phyloP scores from a whole-genome alignment of 2,329 filamentous ascomycete species.

The Cercospora sp. region DNA sequence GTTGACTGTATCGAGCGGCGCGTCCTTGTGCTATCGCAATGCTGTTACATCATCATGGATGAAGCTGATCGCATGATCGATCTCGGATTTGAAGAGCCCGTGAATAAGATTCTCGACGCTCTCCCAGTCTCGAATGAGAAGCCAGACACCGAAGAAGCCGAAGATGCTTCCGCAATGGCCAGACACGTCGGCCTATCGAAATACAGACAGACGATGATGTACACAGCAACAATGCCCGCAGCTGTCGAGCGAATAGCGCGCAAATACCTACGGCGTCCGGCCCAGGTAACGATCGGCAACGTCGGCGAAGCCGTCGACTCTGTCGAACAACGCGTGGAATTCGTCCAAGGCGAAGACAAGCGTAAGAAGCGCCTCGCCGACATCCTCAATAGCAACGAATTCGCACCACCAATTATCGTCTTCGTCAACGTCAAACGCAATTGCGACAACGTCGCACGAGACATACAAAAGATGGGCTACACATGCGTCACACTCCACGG shows the following conservation, averaged over 20 bases:
- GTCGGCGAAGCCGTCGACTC: conserved; percentile 95
- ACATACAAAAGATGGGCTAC: conserved; percentile 93
- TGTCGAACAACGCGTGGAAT: conserved; percentile 94
- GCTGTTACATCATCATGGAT: conserved; percentile 98
- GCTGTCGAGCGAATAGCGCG: conserved; percentile 94
- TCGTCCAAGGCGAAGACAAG: conserved; percentile 86
- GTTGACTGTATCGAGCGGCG: conserved; percentile 95
- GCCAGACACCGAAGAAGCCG: conserved; percentile 88
- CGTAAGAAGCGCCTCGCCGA: conserved; percentile 94
- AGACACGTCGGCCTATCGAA: conserved; percentile 72
- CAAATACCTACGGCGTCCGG: conserved; percentile 89
- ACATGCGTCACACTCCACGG: conserved; percentile 88
- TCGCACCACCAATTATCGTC: conserved; percentile 88
- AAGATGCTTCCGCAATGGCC: conserved; percentile 82
- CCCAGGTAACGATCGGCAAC: conserved; percentile 92
- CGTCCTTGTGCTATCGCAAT: conserved; percentile 88
- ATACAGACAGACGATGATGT: conserved; percentile 99
- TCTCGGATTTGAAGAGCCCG: conserved; percentile 93
- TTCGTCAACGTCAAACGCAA: conserved; percentile 99
- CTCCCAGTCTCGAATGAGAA: conserved; percentile 92
- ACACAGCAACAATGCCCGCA: conserved; percentile 96
- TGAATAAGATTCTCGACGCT: conserved; percentile 96
- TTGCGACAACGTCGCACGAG: conserved; percentile 89
- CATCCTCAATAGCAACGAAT: conserved; percentile 78
- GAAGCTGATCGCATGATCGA: conserved; percentile 99